Evolutionary conservation across 192 early-diverging fungal genomes (phyloP).

Genomic region (Coemansia sp.): DNA sequence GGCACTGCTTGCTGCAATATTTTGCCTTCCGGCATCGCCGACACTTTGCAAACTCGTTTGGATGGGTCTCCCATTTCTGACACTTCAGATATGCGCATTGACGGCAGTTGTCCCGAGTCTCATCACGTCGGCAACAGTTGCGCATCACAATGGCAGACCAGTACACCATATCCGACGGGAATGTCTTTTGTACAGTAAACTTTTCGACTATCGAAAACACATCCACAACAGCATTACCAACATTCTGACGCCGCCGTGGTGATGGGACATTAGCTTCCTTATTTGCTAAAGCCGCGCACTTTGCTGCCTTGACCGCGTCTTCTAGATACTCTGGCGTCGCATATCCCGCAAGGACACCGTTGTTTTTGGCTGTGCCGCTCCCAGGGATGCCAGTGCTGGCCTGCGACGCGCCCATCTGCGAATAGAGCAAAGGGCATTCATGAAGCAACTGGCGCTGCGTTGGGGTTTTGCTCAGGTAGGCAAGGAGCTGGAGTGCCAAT

Average conservation of each 20-base stretch:
- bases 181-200: constrained; percentile 65
- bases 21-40: constrained; percentile 83
- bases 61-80: constrained; percentile 72
- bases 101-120: constrained; percentile 65
- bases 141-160: constrained; percentile 81
- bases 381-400: constrained; percentile 12
- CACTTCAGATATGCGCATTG: constrained; percentile 80
- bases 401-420: constrained; percentile 16
- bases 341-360: constrained; percentile 12
- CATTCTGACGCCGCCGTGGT: constrained; percentile 22
- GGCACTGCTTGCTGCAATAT: constrained; percentile 81
- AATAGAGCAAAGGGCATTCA: constrained; percentile 46
- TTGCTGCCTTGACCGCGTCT: constrained; percentile 36
- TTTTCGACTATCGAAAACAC: constrained; percentile 79
- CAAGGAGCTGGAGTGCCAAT: constrained; percentile 79
- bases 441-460: constrained; percentile 64
- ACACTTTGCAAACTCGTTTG: constrained; percentile 83
- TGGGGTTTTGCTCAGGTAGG: constrained; percentile 88
- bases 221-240: constrained; percentile 47
- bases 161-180: constrained; percentile 63
- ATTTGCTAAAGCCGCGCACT: constrained; percentile 29
- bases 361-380: not conserved
- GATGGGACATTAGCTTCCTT: constrained; percentile 30
- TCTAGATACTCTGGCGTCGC: constrained; percentile 28
- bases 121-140: constrained; percentile 77